Evolutionary conservation across 2,329 filamentous ascomycete species (phyloP), one percentile per base, ranked within the genome.

Genomic region (Leptographium wingfieldii): DNA sequence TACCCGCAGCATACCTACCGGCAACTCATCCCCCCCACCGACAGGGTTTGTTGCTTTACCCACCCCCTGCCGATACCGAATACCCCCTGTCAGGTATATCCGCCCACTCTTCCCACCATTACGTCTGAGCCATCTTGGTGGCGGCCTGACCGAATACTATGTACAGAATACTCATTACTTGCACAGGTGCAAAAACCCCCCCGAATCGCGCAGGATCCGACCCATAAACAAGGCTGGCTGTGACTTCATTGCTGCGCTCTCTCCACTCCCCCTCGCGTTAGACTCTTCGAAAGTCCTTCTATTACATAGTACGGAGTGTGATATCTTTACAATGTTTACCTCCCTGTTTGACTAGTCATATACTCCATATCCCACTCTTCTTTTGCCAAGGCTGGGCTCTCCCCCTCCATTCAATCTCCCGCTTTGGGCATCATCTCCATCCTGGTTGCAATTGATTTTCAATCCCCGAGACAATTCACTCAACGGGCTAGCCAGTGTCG

Each of bases 221-320:
- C 54, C 54, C 54, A 56, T 56, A 56, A 43, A 56, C 54, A 56
- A 56, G 54, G 54, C 54, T 56, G 54, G 25, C 54, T 56, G 35
- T 56, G 22, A 22, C 35, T 29, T 35, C 54, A 22, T 22, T 38
- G 22, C 55, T 29, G n/a, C 55, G 12, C 40, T 19, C 55, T 35
- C 33, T 16, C 38, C 31, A 43, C 35, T n/a, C 38, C 55, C 22
- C 6, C 55, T 56, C 48, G 9, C 46, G 10, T 25, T 25, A 22
- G 46, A 25, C 48, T 12, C 48, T 56, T 38, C 29, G 7, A 38
- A 27, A 25, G 33, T 19, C 35, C 25, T 27, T 35, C 54, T 14
- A 33, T 29, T 11, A 35, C 33, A 35, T 35, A 35, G 33, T 35
- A 35, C 33, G 33, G 33, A 35, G 33, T 11, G 10, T 35, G 33